A percentile compares a stretch with the other conserved stretches of the same genome.
Evolutionary conservation across 345 rosid genomes (phyloP).

Genomic region (Orychophragmus violaceus): DNA sequence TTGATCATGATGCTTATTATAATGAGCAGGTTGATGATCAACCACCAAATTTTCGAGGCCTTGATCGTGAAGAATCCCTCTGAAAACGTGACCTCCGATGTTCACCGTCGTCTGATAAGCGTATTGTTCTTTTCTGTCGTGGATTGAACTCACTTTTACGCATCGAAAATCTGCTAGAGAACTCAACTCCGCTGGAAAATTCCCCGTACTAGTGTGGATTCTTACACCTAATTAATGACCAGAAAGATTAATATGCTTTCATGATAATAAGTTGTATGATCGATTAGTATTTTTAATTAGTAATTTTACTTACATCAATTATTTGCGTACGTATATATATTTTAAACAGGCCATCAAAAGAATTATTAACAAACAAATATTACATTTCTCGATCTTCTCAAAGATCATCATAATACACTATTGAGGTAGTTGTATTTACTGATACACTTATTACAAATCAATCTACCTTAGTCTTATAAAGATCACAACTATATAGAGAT

Average conservation of each 20-base stretch:
- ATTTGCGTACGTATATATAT: neutral
- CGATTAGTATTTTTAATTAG: neutral
- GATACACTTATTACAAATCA: neutral
- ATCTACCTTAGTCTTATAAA: neutral
- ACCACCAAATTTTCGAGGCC: slow-evolving; percentile 36
- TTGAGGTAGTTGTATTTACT: neutral
- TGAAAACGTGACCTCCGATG: slow-evolving; percentile 56
- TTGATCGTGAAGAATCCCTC: slow-evolving; percentile 60
- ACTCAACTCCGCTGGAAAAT: slow-evolving; percentile 50
- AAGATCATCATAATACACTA: neutral
- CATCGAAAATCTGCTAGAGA: slow-evolving; percentile 42
- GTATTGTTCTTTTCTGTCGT: slow-evolving; percentile 37
- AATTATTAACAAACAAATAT: neutral
- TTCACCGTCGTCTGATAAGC: slow-evolving; percentile 40
- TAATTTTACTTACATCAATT: neutral
- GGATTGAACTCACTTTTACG: slow-evolving; percentile 42
- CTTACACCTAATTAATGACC: slow-evolving; percentile 46
- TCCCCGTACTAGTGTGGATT: slow-evolving; percentile 12
- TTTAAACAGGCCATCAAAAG: neutral
- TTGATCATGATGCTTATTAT: slow-evolving; percentile 12
- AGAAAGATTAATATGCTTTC: neutral
- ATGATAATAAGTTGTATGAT: neutral
- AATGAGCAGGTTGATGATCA: slow-evolving; percentile 5
- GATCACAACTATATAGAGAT: neutral
- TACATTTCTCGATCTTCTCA: neutral